Evolutionary conservation across 2,329 filamentous ascomycete genomes (phyloP), one percentile per base, ranked within the genome.

Genomic region (Hysterium pulicare): DNA sequence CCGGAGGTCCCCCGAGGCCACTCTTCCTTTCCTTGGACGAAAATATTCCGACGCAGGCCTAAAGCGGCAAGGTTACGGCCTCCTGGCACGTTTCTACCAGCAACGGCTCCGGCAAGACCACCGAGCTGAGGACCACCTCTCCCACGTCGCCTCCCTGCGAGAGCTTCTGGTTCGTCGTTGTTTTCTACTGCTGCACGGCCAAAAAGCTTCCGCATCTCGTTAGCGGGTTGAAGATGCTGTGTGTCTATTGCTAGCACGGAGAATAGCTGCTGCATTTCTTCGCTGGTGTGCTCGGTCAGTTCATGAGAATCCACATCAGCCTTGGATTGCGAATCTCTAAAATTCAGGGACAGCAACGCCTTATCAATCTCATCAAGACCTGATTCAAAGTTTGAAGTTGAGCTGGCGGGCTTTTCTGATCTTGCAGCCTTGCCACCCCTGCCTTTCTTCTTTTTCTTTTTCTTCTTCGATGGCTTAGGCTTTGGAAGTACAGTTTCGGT

Each of bases 121-220:
- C 80, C 71, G 35, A 79, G 71, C 44, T 75, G 73, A 9, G 66
- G 57, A 71, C 76, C 58, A 72, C 79, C 65, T 76, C 85, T 58
- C 71, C 78, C 42, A 74, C 80, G 50, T 70, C 73, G 70, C 43
- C 76, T 69, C 22, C 70, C 70, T 15, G 71, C 58, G 34, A 65
- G 66, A 24, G 70, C 68, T 35, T 77, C 67, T 16, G 76, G 74
- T 33, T 82, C 77, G 39, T 79, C 73, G 32, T 69, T 63, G 22
- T 69, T 72, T 53, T 84, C 79, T 9, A 84, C 57, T 17, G 82
- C 82, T 20, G 81, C 77, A 48, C 77, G 78, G 4, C 84, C 84
- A 61, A 87, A 88, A 0, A 88, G 70, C 50, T 77, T 79, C 44
- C 82, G 84, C 89, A 98, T 96, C 71, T 98, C 93, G 58, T 95